Percentiles rank a stretch among this genome's conserved stretches.
These are phyloP conservation scores for Colletotrichum magnum DNA, from an alignment of 2,329 filamentous ascomycete genomes.

Conservation along the genomic window DNA sequence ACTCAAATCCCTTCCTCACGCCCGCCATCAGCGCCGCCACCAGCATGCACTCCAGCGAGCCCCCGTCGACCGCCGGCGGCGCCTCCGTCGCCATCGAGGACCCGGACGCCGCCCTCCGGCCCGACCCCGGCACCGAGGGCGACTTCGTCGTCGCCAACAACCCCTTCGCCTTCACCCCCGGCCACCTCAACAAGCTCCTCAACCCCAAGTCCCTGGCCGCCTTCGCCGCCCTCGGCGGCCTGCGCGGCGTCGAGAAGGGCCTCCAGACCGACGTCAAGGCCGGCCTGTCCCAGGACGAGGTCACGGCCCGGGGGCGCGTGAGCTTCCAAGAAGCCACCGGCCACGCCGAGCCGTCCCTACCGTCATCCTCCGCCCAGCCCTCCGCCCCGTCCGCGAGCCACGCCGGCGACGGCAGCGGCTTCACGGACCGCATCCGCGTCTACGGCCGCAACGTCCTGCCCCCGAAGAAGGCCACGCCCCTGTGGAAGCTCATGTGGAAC, in stretches of 20 bases:
- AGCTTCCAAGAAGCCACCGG: constrained; percentile 76
- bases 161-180: constrained; percentile 80
- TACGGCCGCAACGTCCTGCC: constrained; percentile 74
- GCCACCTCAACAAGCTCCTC: constrained; percentile 80
- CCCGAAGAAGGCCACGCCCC: constrained; percentile 72
- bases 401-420: constrained; percentile 41
- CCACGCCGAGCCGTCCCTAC: constrained; percentile 35
- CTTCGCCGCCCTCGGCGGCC: constrained; percentile 79
- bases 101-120: constrained; percentile 68
- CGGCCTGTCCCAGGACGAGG: constrained; percentile 80
- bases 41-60: constrained; percentile 38
- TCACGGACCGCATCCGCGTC: constrained; percentile 68
- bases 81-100: constrained; percentile 42
- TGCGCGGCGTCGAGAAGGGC: constrained; percentile 78
- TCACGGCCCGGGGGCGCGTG: constrained; percentile 71
- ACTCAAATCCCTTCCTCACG: constrained; percentile 47
- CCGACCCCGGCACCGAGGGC: constrained; percentile 78
- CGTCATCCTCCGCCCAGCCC: constrained; percentile 18
- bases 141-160: constrained; percentile 83
- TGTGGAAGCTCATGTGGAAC: constrained; percentile 75
- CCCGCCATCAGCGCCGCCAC: constrained; percentile 42
- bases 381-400: not conserved
- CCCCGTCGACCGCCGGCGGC: no score
- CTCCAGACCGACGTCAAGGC: constrained; percentile 73
- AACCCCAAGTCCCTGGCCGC: constrained; percentile 82